Conservation (phyloP, 202 grass and related monocot genomes). For the Digitaria exilis region DNA sequence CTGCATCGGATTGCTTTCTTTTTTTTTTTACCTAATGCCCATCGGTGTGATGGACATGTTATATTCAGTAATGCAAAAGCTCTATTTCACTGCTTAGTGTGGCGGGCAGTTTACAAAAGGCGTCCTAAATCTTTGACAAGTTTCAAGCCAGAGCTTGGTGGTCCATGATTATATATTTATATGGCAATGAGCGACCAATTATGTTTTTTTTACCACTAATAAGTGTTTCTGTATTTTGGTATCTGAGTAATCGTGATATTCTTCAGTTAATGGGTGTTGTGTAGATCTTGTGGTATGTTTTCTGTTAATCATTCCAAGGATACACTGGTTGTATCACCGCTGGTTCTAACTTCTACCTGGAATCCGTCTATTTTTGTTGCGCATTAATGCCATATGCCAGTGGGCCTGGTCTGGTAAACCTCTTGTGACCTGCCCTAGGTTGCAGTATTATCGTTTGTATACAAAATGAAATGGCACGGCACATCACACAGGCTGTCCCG, state of each 20-base stretch:
- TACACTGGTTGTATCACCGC: neutral
- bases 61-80: constrained; percentile 34
- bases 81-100: constrained; percentile 26
- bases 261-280: neutral
- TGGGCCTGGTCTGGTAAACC: neutral
- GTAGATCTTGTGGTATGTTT: neutral
- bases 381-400: neutral
- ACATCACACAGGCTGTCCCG: neutral
- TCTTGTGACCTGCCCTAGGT: neutral
- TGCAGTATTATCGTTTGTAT: neutral
- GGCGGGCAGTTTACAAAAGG: constrained; percentile 7
- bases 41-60: constrained; percentile 41
- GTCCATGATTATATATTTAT: neutral
- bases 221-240: neutral
- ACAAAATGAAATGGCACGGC: neutral
- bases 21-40: constrained; percentile 37
- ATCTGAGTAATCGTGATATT: neutral
- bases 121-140: neutral
- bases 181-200: neutral
- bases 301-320: neutral
- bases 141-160: neutral
- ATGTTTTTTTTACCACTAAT: neutral
- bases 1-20: constrained; percentile 37
- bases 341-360: neutral
- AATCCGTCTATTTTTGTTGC: no score